Evolutionary conservation across 345 rosid species (phyloP).

Genomic region (Isatis tinctoria): DNA sequence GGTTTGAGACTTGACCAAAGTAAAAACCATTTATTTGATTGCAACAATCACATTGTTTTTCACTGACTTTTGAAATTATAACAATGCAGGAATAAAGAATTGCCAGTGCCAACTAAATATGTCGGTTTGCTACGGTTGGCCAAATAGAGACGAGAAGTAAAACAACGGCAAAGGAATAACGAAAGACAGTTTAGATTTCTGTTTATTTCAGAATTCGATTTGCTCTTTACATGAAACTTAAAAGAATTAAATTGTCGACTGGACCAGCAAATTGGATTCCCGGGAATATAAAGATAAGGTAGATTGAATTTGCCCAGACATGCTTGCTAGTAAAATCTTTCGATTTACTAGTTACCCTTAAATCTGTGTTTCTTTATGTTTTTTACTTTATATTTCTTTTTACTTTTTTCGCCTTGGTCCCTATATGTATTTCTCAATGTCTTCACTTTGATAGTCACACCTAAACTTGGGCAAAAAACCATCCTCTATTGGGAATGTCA

Average conservation of each 20-base stretch:
- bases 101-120: not conserved
- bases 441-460: too few species aligned
- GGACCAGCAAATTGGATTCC: not conserved
- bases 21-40: not conserved
- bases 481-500: too few species aligned
- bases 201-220: not conserved
- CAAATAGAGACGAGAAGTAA: not conserved
- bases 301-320: too few species aligned
- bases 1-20: conserved; percentile 35
- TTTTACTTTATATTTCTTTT: too few species aligned
- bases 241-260: not conserved
- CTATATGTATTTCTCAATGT: too few species aligned
- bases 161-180: not conserved
- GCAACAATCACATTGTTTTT: not conserved
- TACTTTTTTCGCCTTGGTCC: too few species aligned
- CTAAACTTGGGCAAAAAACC: too few species aligned
- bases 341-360: too few species aligned
- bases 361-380: too few species aligned
- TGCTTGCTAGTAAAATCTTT: too few species aligned
- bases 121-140: not conserved
- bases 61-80: not conserved
- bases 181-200: not conserved
- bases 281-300: not conserved
- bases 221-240: not conserved
- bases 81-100: conserved; percentile 18